Conservation (phyloP, 1,139 yeast species). For the Magnusiomyces ingens region DNA sequence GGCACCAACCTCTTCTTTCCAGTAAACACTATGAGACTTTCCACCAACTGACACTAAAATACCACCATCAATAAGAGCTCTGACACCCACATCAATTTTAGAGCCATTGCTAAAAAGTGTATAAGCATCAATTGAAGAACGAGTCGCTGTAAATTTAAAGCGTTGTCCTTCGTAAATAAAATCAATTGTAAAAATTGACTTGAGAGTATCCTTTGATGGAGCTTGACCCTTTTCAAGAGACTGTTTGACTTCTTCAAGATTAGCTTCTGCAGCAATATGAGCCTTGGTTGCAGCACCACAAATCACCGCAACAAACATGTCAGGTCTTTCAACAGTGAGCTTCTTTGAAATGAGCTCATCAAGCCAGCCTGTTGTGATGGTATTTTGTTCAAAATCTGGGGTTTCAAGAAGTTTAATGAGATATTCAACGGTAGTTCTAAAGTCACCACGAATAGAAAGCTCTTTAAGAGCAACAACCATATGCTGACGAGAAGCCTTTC, state of each 20-base stretch:
- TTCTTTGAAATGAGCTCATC: constrained; percentile 91
- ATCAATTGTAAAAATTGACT: constrained; percentile 85
- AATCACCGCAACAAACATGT: constrained; percentile 77
- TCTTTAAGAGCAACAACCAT: constrained; percentile 98
- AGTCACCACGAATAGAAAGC: constrained; percentile 94
- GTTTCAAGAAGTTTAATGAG: constrained; percentile 91
- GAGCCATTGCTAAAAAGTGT: constrained; percentile 91
- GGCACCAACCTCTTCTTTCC: constrained; percentile 96
- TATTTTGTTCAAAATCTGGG: constrained; percentile 91
- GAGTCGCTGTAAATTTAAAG: constrained; percentile 92
- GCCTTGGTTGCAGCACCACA: constrained; percentile 98
- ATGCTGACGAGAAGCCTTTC: constrained; percentile 95
- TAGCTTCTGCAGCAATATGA: constrained; percentile 68
- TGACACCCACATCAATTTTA: constrained; percentile 78
- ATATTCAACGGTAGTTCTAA: constrained; percentile 95
- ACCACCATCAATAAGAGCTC: constrained; percentile 90
- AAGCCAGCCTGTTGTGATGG: constrained; percentile 97
- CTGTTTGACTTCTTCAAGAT: constrained; percentile 57
- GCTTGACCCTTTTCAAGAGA: constrained; percentile 94
- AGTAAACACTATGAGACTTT: constrained; percentile 87
- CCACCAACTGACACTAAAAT: constrained; percentile 82
- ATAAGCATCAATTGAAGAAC: constrained; percentile 77
- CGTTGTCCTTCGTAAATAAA: constrained; percentile 91
- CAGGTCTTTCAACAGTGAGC: constrained; percentile 96
- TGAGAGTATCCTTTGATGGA: constrained; percentile 69